Evolutionary conservation across 2,329 filamentous ascomycete genomes (phyloP), one percentile per base, ranked within the genome.

Genomic region (Colletotrichum higginsianum): DNA sequence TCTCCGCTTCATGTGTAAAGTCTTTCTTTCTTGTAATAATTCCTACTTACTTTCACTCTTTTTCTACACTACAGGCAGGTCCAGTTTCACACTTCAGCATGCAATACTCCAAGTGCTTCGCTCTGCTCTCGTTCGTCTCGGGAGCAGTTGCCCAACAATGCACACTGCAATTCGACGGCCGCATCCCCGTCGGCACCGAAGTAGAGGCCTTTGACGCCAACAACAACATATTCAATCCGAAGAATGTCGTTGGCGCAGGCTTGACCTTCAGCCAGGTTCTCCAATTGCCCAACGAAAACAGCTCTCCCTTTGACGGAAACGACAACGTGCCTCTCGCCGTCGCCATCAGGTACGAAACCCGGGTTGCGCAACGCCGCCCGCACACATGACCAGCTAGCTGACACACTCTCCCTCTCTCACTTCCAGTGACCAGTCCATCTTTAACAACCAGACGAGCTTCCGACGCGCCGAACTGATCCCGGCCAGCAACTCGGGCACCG

Each of bases 361-460:
- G 1, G 18, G 7, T 53, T 6, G 5, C 4, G 12, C 6, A n/a
- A 18, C 12, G 13, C 23, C 5, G 23, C 16, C 5, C 38, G 3
- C 7, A 5, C 12, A 26, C 35, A 38, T 38, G 2, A 11, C 2
- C 8, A 9, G 21, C 6, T 2, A 4, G 30, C 67, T 62, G 30
- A 68, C 47, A 8, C 13, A 6, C 18, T 8, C 8, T 9, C 8
- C 11, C 8, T 35, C 8, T 8, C 30, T 4, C 30, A 8, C 35
- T 38, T 1, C 35, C 13, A 85, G 78, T 68, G 89, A 91, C 77
- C 75, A 84, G 71, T 90, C 88, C 74, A 90, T 92, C 79, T 92
- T 91, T 79, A 85, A 86, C 75, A 78, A 84, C 61, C 90, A 92
- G 79, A 81, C 80, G 2, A 89, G 89, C 18, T 91, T 92, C 81